Base-by-base conservation (phyloP, 2,329 filamentous ascomycete genomes). In the Pestalotiopsis sp. region DNA sequence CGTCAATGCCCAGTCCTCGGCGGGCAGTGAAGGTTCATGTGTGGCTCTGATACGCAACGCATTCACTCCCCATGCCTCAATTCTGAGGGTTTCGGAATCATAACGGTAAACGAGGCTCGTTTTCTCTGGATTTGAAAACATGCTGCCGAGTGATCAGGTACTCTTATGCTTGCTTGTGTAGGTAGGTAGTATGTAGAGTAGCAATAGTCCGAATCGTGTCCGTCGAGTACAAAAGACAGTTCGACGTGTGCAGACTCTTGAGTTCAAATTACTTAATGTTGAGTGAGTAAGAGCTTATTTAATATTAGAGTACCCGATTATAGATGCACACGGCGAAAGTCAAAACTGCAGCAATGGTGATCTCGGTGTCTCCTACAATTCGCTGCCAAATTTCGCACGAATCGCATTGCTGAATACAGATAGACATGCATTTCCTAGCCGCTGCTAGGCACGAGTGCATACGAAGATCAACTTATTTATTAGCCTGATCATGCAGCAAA, bases 11-110 rank as follows among this genome's bases (percentile, higher is more conserved):
- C 82, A 84, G 66, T 82, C 73, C 68, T 82, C 78, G 23, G 69
- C 14, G 4, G 81, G 78, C 73, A 83, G 78, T n/a, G 69, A 52
- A 49, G 66, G 68, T 63, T 68, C 74, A 69, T 83, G 83, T 17
- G 83, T 85, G 2, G 83, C 81, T 25, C 85, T 82, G 5, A 87
- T 74, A 49, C 85, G 83, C 5, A 87, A 72, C 0, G 84, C 83
- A 70, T 85, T 81, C 9, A 75, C 70, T 13, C 84, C 84, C 84
- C 84, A 87, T 52, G 84, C 75, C 65, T 86, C 82, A 65, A 87
- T 78, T 78, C 82, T 82, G 67, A 86, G 76, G 25, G 78, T 75
- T 70, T 86, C 83, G 17, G 82, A 82, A 74, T 86, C 84, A 61
- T 72, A 74, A 4, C 11, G 65, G 73, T 77, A 73, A 3, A 75